Evolutionary conservation across 768 basidiomycete genomes (phyloP), one percentile per base, ranked within the genome.

Genomic region (Suillus bovinus): DNA sequence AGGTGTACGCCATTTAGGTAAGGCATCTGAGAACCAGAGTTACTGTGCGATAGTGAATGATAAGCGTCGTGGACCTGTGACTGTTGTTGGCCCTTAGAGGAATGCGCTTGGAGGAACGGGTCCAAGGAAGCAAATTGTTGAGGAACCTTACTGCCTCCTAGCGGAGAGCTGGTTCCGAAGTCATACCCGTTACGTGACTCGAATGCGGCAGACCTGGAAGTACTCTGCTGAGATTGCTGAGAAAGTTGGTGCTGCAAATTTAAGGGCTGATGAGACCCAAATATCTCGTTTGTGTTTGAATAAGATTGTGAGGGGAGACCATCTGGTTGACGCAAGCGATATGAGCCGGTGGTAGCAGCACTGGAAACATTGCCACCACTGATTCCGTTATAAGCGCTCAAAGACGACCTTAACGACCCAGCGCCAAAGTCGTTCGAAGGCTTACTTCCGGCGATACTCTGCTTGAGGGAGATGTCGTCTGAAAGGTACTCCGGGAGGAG

Each of bases 1-100:
- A 89, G 77, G 46, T 80, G 86, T 44, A 80, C 72, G 56, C 76
- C 75, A 20, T 79, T 79, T 62, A 78, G 61, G 62, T 72, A 82
- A 9, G 76, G 62, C 20, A 69, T 63, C 63, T 78, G 80, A 62
- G 74, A 64, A 31, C 69, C 39, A 41, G 73, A 70, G 31, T 70
- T 71, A 58, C 68, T 71, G 36, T 75, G 73, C 17, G 77, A 74
- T 6, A 76, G 64, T 3, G 71, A 62, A n/a, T 71, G 71, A 65
- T 76, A 77, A 8, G 74, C 58, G 6, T 72, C 71, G 39, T 80
- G 80, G 14, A 70, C 61, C 7, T 65, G 65, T 13, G 55, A 50
- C 56, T 67, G 69, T 11, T 70, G 60, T 38, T 77, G 75, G 42
- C 70, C 11, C 61, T 74, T 74, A 16, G 58, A 44, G 4, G 63